Evolutionary conservation across 805 yeast genomes (phyloP), one percentile per base, ranked within the genome.

Genomic region (Candida multigemmis): DNA sequence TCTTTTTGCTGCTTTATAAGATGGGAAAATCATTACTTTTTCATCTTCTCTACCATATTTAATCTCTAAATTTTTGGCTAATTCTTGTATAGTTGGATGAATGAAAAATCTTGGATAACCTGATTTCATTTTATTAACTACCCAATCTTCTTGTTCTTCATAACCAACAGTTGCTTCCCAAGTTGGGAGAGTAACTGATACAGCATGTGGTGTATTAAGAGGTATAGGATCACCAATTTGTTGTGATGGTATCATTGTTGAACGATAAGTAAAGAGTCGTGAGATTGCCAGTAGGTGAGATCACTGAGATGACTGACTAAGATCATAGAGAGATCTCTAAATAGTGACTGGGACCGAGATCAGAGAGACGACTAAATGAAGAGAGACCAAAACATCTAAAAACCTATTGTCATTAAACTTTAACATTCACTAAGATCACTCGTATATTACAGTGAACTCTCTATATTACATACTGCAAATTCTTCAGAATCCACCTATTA

Each of bases 151-250:
- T 12, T 95, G 94, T 50, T 83, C 91, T 48, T 86, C 96, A 45
- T 91, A 91, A 3, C 85, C 96, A 1, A 91, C 81, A 4, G 81
- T 84, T 23, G 94, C 85, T 25, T 74, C 80, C 98, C 97, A 91
- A 0, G 95, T 82, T 6, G 98, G 98, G 18, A 89, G 65, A 2
- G 94, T 82, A 24, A 89, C 96, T 8, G 95, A 83, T 2, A 89
- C 95, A 0, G 96, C 96, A 52, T 91, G 97, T 3, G 79, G 76
- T 0, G 93, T 79, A 48, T 84, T 77, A 33, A 82, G 78, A 3
- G 98, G 96, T 32, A 91, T 87, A 2, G 95, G 74, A 11, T 71
- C 79, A 3, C 96, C 96, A 11, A 85, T 69, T 21, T 56, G 59
- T 45, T 71, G 65, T 9, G 49, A 48, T 8, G 65, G 62, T 28